phyloP scores from a whole-genome alignment of 164 flowering plant genomes.

The Tinospora cordifolia region DNA sequence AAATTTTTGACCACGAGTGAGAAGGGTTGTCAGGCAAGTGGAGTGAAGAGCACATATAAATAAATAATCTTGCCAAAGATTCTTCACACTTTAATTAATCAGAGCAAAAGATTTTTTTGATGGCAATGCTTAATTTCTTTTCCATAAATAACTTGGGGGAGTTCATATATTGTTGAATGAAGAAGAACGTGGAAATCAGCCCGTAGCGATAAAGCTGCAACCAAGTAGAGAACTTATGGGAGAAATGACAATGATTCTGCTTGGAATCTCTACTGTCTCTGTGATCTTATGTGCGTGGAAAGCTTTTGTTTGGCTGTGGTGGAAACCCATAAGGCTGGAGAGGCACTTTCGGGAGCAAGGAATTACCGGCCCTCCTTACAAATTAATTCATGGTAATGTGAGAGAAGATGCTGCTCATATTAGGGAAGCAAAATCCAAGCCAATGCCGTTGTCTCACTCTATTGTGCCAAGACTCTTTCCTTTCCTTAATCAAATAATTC shows the following conservation, averaged over 20 bases:
- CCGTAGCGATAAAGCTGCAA: too few species aligned
- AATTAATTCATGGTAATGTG: slow-evolving; percentile 23
- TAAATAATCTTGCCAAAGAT: too few species aligned
- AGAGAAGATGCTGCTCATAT: slow-evolving; percentile 14
- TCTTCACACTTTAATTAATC: too few species aligned
- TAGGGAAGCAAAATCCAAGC: slow-evolving; percentile 20
- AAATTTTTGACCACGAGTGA: too few species aligned
- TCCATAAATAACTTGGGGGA: too few species aligned
- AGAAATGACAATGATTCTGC: neutral
- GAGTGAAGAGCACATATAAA: too few species aligned
- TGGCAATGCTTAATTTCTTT: too few species aligned
- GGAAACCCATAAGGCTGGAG: slow-evolving; percentile 31
- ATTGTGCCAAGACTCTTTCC: slow-evolving; percentile 24
- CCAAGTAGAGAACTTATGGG: too few species aligned
- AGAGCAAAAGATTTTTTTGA: too few species aligned
- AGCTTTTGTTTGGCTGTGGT: slow-evolving; percentile 31
- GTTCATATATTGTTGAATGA: too few species aligned
- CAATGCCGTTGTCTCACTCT: slow-evolving; percentile 24
- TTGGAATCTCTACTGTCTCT: neutral
- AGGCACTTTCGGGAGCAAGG: slow-evolving; percentile 27
- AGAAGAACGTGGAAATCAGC: too few species aligned
- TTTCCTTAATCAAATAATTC: slow-evolving; percentile 9
- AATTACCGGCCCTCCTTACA: slow-evolving; percentile 25
- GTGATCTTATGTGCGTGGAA: slow-evolving; percentile 21
- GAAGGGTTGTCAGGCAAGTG: too few species aligned